These are phyloP conservation scores for Knufia petricola DNA, from an alignment of 2,329 filamentous ascomycete genomes.

Conservation along the genomic window DNA sequence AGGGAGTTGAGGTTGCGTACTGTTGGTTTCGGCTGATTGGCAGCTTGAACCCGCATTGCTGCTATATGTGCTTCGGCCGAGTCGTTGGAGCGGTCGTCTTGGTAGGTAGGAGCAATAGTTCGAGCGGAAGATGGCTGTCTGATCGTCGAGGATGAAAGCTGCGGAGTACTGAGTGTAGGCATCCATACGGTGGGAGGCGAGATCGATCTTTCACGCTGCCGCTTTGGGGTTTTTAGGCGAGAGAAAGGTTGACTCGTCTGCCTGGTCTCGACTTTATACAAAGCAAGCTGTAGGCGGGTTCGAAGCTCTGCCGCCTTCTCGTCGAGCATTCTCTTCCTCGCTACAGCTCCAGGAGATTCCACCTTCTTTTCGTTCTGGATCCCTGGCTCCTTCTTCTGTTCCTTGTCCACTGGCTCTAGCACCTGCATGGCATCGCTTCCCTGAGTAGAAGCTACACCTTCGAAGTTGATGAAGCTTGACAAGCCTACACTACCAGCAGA, in stretches of 20 bases:
- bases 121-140: constrained; percentile 1
- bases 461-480: constrained; percentile 23
- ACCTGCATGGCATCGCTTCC: constrained; percentile 15
- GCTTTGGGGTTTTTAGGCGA: constrained; percentile 14
- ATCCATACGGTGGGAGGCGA: constrained; percentile 7
- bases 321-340: constrained; percentile 12
- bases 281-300: constrained; percentile 22
- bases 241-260: constrained; percentile 21
- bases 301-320: constrained; percentile 20
- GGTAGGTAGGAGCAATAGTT: background rate
- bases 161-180: constrained; percentile 10
- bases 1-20: constrained; percentile 13
- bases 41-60: constrained; percentile 17
- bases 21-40: constrained; percentile 13
- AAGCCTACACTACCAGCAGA: constrained; percentile 22
- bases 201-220: constrained; percentile 9
- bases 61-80: constrained; percentile 17
- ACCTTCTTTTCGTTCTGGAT: constrained; percentile 27
- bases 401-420: constrained; percentile 25
- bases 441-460: constrained; percentile 16
- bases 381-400: constrained; percentile 31
- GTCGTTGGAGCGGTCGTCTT: background rate
- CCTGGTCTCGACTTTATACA: constrained; percentile 23
- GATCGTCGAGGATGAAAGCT: constrained; percentile 12
- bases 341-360: constrained; percentile 14